Evolutionary conservation across 129 eudicot species (phyloP).

Genomic region (Pulicaria dysenterica): DNA sequence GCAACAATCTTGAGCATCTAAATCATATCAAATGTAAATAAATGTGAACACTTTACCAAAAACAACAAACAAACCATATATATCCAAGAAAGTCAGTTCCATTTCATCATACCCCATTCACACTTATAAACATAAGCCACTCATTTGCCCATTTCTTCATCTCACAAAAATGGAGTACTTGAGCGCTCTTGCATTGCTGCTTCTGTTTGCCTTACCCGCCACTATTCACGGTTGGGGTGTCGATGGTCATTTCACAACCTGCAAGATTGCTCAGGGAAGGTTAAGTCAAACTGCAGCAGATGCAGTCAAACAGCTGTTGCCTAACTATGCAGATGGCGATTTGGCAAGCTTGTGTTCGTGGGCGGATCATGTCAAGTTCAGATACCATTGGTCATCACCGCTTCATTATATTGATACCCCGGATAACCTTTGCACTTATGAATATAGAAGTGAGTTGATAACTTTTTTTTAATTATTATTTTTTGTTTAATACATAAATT

Average conservation of each 20-base stretch:
- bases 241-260: constrained; percentile 72
- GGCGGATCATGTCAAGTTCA: constrained; percentile 76
- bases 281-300: constrained; percentile 56
- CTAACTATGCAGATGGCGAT: constrained; percentile 54
- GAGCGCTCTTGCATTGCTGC: constrained; percentile 27
- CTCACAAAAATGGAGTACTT: constrained; percentile 39
- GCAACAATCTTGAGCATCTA: constrained; percentile 2
- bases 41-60: constrained; percentile 31
- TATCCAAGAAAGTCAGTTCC: constrained; percentile 25
- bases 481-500: not conserved
- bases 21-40: constrained; percentile 29
- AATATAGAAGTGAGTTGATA: constrained; percentile 48
- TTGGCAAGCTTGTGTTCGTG: constrained; percentile 68
- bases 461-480: not conserved
- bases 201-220: constrained; percentile 45
- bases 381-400: constrained; percentile 73
- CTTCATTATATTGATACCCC: constrained; percentile 85
- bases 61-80: constrained; percentile 22
- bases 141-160: not conserved
- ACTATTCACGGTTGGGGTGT: constrained; percentile 67
- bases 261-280: constrained; percentile 72
- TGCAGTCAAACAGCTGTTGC: constrained; percentile 60
- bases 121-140: constrained; percentile 5
- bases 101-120: constrained; percentile 24
- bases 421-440: constrained; percentile 75